Percentiles rank a stretch among this genome's conserved stretches.
Evolutionary conservation across 495 filamentous ascomycete species (phyloP).

Genomic region (Penicillium lividum): DNA sequence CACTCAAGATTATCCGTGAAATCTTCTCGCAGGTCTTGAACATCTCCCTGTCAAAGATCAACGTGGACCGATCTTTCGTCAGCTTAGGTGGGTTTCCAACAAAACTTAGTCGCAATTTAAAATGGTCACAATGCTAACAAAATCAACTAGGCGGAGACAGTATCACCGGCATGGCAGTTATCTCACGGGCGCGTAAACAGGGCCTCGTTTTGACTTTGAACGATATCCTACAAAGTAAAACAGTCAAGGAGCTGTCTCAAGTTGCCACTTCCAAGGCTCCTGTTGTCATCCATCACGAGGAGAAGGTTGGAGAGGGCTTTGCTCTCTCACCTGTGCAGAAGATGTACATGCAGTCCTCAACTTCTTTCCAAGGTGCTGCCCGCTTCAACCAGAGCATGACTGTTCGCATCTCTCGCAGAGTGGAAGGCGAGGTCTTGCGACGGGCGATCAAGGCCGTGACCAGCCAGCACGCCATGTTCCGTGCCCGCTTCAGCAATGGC

Average conservation of each 20-base stretch:
- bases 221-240: conserved; percentile 39
- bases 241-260: conserved; percentile 38
- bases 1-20: conserved; percentile 33
- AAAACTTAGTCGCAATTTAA: conserved; percentile 3
- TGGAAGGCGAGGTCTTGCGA: conserved; percentile 50
- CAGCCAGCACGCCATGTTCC: conserved; percentile 67
- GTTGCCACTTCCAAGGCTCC: conserved; percentile 25
- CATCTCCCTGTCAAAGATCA: conserved; percentile 38
- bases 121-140: conserved; percentile 23
- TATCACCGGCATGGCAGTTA: conserved; percentile 44
- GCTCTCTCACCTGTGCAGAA: conserved; percentile 49
- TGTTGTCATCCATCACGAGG: conserved; percentile 22
- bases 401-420: conserved; percentile 53
- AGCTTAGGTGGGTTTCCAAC: conserved; percentile 39
- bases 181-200: conserved; percentile 41
- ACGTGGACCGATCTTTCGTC: conserved; percentile 43
- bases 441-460: conserved; percentile 60
- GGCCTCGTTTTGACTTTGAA: conserved; percentile 39
- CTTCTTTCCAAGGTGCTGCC: conserved; percentile 45
- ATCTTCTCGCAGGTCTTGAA: conserved; percentile 54
- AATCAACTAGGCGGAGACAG: conserved; percentile 47
- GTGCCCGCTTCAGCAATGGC: conserved; percentile 56
- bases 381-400: conserved; percentile 75
- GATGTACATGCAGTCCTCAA: conserved; percentile 46
- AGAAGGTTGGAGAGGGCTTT: conserved; percentile 51